A percentile compares a stretch with the other conserved stretches of the same genome.
phyloP scores from a whole-genome alignment of 2,329 filamentous ascomycete species.

The Penicillium sp. region DNA sequence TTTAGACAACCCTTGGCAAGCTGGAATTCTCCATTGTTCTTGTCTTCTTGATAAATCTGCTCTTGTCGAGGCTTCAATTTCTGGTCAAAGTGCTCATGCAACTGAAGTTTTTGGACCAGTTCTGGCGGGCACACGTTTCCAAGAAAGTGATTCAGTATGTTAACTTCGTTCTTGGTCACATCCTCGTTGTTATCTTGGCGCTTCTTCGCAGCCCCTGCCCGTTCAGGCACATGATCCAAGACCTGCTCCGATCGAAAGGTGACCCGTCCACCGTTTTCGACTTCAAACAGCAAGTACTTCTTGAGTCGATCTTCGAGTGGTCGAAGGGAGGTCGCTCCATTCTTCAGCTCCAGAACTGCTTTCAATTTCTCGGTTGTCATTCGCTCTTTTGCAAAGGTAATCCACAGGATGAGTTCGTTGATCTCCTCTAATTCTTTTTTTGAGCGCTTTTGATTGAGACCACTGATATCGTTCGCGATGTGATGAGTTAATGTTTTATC shows the following conservation, averaged over 20 bases:
- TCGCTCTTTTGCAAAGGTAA: slow-evolving; percentile 23
- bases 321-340: slow-evolving; percentile 28
- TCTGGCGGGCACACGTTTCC: neutral
- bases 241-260: slow-evolving; percentile 9
- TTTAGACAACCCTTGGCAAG: slow-evolving; percentile 19
- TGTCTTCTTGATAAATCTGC: neutral
- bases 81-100: neutral
- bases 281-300: slow-evolving; percentile 11
- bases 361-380: slow-evolving; percentile 23
- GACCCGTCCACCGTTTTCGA: slow-evolving; percentile 12
- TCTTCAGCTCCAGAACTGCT: slow-evolving; percentile 26
- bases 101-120: neutral
- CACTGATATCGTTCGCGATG: slow-evolving; percentile 28
- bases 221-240: slow-evolving; percentile 8
- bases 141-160: slow-evolving; percentile 18
- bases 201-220: slow-evolving; percentile 15
- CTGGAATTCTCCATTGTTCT: neutral
- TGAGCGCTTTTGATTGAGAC: slow-evolving; percentile 25
- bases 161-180: neutral
- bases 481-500: slow-evolving; percentile 28
- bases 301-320: slow-evolving; percentile 26
- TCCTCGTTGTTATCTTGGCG: neutral
- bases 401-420: slow-evolving; percentile 32
- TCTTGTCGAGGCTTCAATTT: neutral
- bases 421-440: slow-evolving; percentile 32